phyloP scores from a whole-genome alignment of 306 rosid genomes.

The Vigna nakashimae region DNA sequence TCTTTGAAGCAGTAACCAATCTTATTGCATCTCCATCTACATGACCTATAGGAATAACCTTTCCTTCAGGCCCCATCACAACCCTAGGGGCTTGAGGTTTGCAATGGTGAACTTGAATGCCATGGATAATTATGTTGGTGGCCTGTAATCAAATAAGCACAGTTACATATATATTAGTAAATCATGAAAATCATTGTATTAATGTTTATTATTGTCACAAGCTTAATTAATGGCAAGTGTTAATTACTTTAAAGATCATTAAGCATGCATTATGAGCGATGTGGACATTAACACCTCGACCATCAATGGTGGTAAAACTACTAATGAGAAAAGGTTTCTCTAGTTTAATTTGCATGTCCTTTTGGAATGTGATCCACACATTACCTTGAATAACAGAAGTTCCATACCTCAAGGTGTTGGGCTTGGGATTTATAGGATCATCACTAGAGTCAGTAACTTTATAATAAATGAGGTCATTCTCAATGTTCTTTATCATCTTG shows the following conservation, averaged over 20 bases:
- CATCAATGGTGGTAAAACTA: background rate
- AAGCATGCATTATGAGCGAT: background rate
- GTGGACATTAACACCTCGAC: background rate
- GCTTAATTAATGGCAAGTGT: background rate
- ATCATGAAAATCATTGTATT: background rate
- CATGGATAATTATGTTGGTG: background rate
- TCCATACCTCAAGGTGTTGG: background rate
- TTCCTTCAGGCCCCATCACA: background rate
- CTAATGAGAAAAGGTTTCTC: conserved; percentile 2
- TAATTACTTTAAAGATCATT: background rate
- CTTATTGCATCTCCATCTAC: background rate
- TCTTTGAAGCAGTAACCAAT: background rate
- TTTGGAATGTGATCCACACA: background rate
- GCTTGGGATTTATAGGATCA: conserved; percentile 3
- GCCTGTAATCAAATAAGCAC: background rate
- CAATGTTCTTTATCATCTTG: background rate
- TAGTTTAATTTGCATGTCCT: background rate
- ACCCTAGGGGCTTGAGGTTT: background rate
- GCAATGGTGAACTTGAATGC: background rate
- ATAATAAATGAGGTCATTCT: background rate
- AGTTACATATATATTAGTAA: background rate
- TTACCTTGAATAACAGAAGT: background rate
- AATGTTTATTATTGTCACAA: background rate
- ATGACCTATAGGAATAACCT: background rate
- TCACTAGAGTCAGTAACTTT: background rate